Percentiles rank a stretch among this genome's conserved stretches.
These are phyloP conservation scores for Candida chilensis DNA, from an alignment of 805 yeast genomes.

Conservation along the genomic window DNA sequence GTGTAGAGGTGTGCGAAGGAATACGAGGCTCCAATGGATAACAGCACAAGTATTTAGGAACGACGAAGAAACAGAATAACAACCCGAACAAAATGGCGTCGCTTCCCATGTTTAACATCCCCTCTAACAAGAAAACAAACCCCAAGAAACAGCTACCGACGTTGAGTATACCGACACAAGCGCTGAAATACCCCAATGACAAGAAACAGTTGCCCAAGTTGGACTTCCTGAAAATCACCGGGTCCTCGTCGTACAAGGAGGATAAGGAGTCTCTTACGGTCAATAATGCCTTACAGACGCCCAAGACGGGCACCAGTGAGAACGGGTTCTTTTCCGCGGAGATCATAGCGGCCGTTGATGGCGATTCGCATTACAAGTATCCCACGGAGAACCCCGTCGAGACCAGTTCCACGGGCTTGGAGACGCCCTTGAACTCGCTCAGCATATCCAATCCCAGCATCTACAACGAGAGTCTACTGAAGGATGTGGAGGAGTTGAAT, in stretches of 20 bases:
- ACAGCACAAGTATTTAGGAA: too few relatives aligned
- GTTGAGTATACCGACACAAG: slow-evolving; percentile 1
- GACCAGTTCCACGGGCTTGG: too few relatives aligned
- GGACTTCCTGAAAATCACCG: slow-evolving; percentile 19
- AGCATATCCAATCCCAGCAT: too few relatives aligned
- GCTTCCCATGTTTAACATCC: slow-evolving; percentile 3
- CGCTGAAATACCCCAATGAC: neutral
- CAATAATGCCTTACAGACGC: neutral
- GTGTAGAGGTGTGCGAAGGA: too few relatives aligned
- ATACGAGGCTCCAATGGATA: too few relatives aligned
- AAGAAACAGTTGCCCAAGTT: slow-evolving; percentile 5
- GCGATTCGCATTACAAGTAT: neutral
- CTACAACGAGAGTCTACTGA: neutral
- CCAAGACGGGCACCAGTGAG: neutral
- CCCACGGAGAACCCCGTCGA: neutral
- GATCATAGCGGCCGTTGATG: neutral
- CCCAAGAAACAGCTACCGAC: slow-evolving; percentile 1
- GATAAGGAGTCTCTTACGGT: neutral
- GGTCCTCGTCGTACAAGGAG: slow-evolving; percentile 8
- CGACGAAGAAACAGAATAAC: too few relatives aligned
- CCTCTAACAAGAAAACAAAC: slow-evolving; percentile 1
- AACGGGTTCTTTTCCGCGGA: neutral
- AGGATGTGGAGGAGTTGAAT: slow-evolving; percentile 46
- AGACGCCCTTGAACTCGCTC: too few relatives aligned
- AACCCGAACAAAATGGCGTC: too few relatives aligned